Evolutionary conservation across 2,329 filamentous ascomycete species (phyloP).

Genomic region (Phaeosphaeria sp.): DNA sequence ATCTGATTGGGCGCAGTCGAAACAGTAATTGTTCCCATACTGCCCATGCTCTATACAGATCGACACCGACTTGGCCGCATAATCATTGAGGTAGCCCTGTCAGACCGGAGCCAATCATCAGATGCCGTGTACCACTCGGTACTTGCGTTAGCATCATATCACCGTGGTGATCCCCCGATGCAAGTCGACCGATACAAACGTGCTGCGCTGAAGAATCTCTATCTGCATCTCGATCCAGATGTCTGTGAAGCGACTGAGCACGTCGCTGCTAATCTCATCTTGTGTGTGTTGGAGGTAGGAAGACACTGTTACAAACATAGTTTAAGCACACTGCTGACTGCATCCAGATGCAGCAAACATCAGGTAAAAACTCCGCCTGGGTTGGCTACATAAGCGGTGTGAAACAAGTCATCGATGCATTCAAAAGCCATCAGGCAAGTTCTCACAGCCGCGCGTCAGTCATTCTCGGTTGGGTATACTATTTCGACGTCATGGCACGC

Average conservation of each 20-base stretch:
- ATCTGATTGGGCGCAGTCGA: slow-evolving; percentile 2
- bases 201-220: slow-evolving; percentile 2
- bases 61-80: neutral
- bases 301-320: neutral
- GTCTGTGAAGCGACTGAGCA: slow-evolving; percentile 3
- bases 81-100: slow-evolving; percentile 2
- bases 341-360: slow-evolving; percentile 5
- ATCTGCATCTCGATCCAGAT: neutral
- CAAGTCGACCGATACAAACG: slow-evolving; percentile 2
- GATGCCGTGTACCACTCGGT: slow-evolving; percentile 2
- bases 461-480: slow-evolving; percentile 10
- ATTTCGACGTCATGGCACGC: slow-evolving; percentile 13
- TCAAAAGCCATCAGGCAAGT: neutral
- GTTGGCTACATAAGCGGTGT: slow-evolving; percentile 6
- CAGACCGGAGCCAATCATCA: slow-evolving; percentile 1
- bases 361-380: slow-evolving; percentile 1
- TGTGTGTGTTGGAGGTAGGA: slow-evolving; percentile 7
- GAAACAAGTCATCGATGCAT: slow-evolving; percentile 6
- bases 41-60: slow-evolving; percentile 7
- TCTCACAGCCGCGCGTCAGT: neutral
- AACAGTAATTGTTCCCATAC: slow-evolving; percentile 1
- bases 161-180: slow-evolving; percentile 1
- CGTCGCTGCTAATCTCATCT: slow-evolving; percentile 4
- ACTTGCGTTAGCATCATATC: slow-evolving; percentile 9
- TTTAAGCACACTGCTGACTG: neutral